Evolutionary conservation across 257 asterid species (phyloP).

Genomic region (Solanum dulcamara): DNA sequence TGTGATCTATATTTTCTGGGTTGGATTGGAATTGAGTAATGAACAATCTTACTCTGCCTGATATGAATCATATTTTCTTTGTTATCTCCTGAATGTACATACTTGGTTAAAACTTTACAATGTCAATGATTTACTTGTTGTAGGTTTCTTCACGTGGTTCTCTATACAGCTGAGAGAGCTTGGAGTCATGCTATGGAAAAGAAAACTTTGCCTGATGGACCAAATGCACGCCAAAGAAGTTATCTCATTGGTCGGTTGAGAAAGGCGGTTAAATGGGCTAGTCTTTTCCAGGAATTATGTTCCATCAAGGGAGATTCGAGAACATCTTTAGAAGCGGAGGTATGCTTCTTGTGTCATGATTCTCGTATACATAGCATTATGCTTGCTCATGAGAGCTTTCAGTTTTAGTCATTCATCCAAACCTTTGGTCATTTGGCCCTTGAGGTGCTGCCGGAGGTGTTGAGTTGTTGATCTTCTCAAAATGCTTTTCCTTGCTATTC

Average conservation of each 20-base stretch:
- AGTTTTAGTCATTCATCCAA: background rate
- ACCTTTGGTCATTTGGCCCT: background rate
- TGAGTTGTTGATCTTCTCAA: background rate
- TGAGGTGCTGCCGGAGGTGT: background rate
- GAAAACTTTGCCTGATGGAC: constrained; percentile 91
- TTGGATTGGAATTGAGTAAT: background rate
- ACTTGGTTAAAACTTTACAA: background rate
- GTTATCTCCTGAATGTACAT: background rate
- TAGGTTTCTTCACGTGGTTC: constrained; percentile 88
- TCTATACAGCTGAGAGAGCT: constrained; percentile 91
- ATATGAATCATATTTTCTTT: background rate
- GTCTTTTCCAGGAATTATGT: constrained; percentile 71
- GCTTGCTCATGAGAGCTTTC: background rate
- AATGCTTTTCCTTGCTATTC: background rate
- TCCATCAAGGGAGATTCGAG: constrained; percentile 82
- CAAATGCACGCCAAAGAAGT: constrained; percentile 85
- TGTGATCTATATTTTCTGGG: background rate
- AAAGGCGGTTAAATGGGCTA: constrained; percentile 94
- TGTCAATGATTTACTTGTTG: constrained; percentile 2
- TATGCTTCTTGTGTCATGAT: constrained; percentile 7
- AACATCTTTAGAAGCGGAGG: constrained; percentile 98
- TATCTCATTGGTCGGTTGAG: constrained; percentile 92
- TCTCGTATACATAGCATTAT: background rate
- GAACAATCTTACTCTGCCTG: background rate
- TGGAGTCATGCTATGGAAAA: constrained; percentile 99